phyloP scores from a whole-genome alignment of 345 rosid genomes.

The Euphorbia tirucalli region DNA sequence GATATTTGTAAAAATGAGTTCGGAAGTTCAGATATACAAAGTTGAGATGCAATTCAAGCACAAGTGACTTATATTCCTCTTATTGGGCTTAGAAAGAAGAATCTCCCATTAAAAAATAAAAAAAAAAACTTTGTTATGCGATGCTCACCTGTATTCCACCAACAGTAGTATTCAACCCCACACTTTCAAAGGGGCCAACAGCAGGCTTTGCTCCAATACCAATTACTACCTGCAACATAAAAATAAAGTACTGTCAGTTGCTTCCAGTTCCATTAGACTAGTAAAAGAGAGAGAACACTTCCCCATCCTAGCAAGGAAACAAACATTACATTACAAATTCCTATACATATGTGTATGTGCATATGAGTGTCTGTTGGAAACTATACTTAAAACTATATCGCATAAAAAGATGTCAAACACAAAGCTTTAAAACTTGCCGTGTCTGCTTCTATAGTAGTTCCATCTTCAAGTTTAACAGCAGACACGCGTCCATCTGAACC shows the following conservation, averaged over 20 bases:
- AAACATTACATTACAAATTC: not conserved
- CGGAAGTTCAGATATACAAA: not conserved
- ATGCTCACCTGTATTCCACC: constrained; percentile 84
- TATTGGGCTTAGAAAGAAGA: constrained; percentile 8
- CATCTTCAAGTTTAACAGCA: constrained; percentile 79
- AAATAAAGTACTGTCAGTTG: constrained; percentile 1
- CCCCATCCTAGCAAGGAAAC: not conserved
- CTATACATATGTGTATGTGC: not conserved
- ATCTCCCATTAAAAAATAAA: not conserved
- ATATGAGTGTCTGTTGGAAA: not conserved
- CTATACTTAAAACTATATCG: not conserved
- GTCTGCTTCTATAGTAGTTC: constrained; percentile 81
- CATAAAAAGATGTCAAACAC: not conserved
- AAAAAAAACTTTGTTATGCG: not conserved
- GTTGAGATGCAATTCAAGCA: not conserved
- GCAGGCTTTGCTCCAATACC: constrained; percentile 97
- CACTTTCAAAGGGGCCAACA: constrained; percentile 63
- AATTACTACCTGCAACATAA: constrained; percentile 54
- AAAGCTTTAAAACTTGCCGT: constrained; percentile 39
- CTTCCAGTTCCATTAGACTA: not conserved
- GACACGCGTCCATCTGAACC: constrained; percentile 74
- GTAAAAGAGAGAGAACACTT: not conserved
- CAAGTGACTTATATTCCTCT: not conserved
- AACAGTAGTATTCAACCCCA: constrained; percentile 55
- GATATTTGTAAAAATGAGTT: not conserved